Percentiles rank a stretch among this genome's conserved stretches.
Evolutionary conservation across 2,329 filamentous ascomycete genomes (phyloP).

Genomic region (Pestalotiopsis sp.): DNA sequence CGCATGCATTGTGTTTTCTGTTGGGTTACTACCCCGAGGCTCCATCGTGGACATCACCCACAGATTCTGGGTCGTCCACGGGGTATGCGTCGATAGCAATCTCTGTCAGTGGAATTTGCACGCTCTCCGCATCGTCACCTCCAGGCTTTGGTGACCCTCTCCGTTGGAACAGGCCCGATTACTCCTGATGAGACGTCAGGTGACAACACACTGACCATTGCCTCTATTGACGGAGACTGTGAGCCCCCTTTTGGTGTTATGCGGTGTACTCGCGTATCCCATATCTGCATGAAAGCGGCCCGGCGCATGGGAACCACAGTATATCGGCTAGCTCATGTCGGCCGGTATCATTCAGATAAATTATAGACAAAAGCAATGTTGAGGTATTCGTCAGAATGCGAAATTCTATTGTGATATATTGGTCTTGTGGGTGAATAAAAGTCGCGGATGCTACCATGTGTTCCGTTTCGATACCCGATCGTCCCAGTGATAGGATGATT

Average conservation of each 20-base stretch:
- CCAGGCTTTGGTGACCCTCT: neutral
- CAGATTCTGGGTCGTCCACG: neutral
- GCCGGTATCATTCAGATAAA: neutral
- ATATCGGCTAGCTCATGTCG: neutral
- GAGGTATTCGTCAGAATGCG: neutral
- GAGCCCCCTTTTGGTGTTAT: neutral
- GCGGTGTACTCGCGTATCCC: neutral
- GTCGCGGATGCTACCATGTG: neutral
- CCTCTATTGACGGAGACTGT: neutral
- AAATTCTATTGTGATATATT: neutral
- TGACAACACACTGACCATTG: neutral
- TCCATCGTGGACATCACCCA: neutral
- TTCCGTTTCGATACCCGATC: neutral
- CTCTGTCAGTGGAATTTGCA: neutral
- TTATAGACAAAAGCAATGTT: neutral
- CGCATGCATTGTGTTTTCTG: neutral
- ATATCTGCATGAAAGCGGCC: neutral
- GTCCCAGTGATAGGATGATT: neutral
- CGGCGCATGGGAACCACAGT: neutral
- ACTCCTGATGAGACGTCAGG: neutral
- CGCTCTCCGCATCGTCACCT: neutral
- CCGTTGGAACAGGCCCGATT: neutral
- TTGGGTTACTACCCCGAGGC: neutral
- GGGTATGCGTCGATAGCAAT: conserved; percentile 6
- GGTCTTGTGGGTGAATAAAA: neutral